These are phyloP conservation scores for Isabelozyma rhagii DNA, from an alignment of 805 yeast species.

Conservation along the genomic window DNA sequence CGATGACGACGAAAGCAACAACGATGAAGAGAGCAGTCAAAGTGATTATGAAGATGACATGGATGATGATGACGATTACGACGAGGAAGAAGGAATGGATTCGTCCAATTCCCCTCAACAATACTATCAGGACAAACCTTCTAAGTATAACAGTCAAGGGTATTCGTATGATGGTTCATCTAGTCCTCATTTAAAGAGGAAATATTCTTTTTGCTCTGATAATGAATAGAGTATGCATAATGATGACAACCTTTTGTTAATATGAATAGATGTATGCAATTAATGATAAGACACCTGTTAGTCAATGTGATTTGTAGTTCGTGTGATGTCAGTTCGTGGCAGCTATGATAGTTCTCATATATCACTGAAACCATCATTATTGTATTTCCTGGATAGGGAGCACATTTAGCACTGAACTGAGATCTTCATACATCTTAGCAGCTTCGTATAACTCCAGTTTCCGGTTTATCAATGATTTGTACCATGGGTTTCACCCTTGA, in stretches of 20 bases:
- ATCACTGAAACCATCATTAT: too few relatives aligned
- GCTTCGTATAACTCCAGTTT: too few relatives aligned
- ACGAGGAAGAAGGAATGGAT: slow-evolving; percentile 1
- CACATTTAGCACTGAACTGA: too few relatives aligned
- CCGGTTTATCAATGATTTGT: too few relatives aligned
- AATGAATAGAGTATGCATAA: not conserved
- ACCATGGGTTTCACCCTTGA: too few relatives aligned
- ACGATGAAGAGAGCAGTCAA: slow-evolving; percentile 1
- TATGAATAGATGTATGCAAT: too few relatives aligned
- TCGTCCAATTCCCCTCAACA: not conserved
- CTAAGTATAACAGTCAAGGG: slow-evolving; percentile 8
- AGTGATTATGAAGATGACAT: slow-evolving; percentile 1
- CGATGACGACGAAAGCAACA: slow-evolving; percentile 6
- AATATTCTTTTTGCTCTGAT: not conserved
- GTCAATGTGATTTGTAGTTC: too few relatives aligned
- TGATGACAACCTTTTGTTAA: slow-evolving; percentile 20
- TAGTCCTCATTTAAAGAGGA: slow-evolving; percentile 12
- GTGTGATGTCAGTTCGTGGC: too few relatives aligned
- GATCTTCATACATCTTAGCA: too few relatives aligned
- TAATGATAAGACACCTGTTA: too few relatives aligned
- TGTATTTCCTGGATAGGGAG: too few relatives aligned
- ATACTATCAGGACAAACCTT: not conserved
- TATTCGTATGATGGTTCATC: slow-evolving; percentile 12
- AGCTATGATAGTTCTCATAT: too few relatives aligned
- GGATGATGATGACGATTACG: slow-evolving; percentile 1